Evolutionary conservation across 1,284 basidiomycete genomes (phyloP).

Genomic region (Naganishia sp.): DNA sequence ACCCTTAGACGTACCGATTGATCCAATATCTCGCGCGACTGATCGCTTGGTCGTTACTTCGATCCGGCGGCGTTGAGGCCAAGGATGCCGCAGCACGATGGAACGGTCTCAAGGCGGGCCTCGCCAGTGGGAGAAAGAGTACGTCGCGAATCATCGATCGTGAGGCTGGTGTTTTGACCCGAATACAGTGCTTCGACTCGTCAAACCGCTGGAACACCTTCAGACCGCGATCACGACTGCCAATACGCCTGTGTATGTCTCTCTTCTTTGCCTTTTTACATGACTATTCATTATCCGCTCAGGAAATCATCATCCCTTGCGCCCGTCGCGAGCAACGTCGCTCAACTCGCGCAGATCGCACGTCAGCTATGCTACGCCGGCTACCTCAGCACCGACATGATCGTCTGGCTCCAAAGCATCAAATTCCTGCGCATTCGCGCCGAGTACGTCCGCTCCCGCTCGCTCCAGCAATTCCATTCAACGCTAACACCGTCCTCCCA

Average conservation of each 20-base stretch:
- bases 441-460: conserved; percentile 40
- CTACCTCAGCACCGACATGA: conserved; percentile 79
- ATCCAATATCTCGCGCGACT: conserved; percentile 91
- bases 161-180: not conserved
- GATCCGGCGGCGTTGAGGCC: conserved; percentile 57
- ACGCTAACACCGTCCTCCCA: not conserved
- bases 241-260: conserved; percentile 54
- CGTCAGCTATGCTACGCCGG: conserved; percentile 87
- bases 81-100: conserved; percentile 69
- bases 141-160: conserved; percentile 43
- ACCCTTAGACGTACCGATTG: conserved; percentile 74
- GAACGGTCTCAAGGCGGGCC: conserved; percentile 75
- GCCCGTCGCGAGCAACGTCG: conserved; percentile 59
- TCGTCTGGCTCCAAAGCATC: conserved; percentile 79
- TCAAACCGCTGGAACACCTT: conserved; percentile 91
- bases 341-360: conserved; percentile 77
- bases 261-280: too few relatives aligned
- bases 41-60: conserved; percentile 77
- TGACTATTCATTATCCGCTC: not conserved
- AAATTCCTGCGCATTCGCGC: conserved; percentile 66
- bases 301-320: conserved; percentile 28
- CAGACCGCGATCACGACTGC: conserved; percentile 86
- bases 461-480: not conserved
- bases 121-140: conserved; percentile 78
- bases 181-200: conserved; percentile 77